Base-by-base conservation (phyloP, 2,329 filamentous ascomycete species). In the Fusarium longipes region DNA sequence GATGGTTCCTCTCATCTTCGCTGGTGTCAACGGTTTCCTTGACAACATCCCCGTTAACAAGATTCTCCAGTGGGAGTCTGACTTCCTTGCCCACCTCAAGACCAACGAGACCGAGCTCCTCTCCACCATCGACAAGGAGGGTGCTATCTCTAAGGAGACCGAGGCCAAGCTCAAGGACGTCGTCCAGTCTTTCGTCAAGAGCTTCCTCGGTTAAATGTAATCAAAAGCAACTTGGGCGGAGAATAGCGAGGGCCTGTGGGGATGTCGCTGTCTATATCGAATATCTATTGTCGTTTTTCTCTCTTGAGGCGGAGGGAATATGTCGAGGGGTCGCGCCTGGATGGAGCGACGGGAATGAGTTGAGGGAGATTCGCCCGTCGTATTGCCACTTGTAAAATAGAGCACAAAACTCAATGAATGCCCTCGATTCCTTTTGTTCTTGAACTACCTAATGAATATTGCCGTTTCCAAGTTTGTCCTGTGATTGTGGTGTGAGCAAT, bases 1-100 rank as follows among this genome's bases (percentile, higher is more conserved):
- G 87, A 98, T 98, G 95, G 96, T 99, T 86, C 96, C 96, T 75
- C 90, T 99, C 75, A 98, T 99, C 88, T 99, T 89, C 84, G 95
- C 96, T 73, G 96, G 96, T 96, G 93, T 99, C 86, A 98, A 98
- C 85, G 96, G 96, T 87, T 85, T 88, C 84, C 90, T 99, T 74
- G 96, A 99, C 86, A 79, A 70, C 75, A 87, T 99, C 73, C 96
- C 96, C 70, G 96, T 98, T 79, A 80, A 71, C 89, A 97, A 95
- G 91, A 91, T 99, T 75, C 89, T 96, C 70, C 82, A 89, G 81
- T 99, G 95, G 93, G 96, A 99, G 88, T 75, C 90, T 77, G 95
- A 98, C 84, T 96, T 97, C 91, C 86, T 97, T 68, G 84, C 91
- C 73, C 92, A 97, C 87, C 87, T 99, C 79, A 93, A 90, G 88